These are phyloP conservation scores for Zalerion maritima DNA, from an alignment of 495 filamentous ascomycete species.

Conservation along the genomic window DNA sequence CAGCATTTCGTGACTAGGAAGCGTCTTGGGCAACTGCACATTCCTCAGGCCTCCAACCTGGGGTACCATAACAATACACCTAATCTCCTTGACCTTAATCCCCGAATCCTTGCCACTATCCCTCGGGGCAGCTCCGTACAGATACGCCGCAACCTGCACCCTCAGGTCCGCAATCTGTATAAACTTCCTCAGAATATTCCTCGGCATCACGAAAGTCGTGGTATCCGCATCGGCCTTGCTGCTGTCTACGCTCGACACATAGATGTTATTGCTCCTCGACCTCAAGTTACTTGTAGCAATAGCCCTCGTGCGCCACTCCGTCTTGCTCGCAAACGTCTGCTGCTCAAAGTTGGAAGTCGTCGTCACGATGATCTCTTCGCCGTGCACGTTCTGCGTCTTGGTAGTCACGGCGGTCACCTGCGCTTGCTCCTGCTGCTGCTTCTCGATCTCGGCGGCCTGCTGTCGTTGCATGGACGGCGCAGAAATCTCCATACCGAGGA, in stretches of 20 bases:
- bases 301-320: constrained; percentile 93
- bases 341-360: constrained; percentile 96
- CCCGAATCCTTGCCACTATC: constrained; percentile 97
- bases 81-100: constrained; percentile 88
- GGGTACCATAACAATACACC: constrained; percentile 91
- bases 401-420: constrained; percentile 96
- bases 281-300: constrained; percentile 94
- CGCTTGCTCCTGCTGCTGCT: constrained; percentile 92
- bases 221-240: constrained; percentile 61
- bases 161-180: constrained; percentile 96
- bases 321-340: constrained; percentile 94
- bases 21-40: constrained; percentile 77
- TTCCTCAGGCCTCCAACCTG: constrained; percentile 91
- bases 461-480: constrained; percentile 97
- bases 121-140: constrained; percentile 83
- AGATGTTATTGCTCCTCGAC: constrained; percentile 93
- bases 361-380: constrained; percentile 96
- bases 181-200: constrained; percentile 97
- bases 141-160: constrained; percentile 87
- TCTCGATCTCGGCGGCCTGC: constrained; percentile 97
- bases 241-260: constrained; percentile 88
- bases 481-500: constrained; percentile 98
- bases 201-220: constrained; percentile 94
- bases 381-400: constrained; percentile 94
- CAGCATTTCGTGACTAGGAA: constrained; percentile 88